Evolutionary conservation across 352 stramenopile genomes (phyloP).

Genomic region (Phytophthora vignae): DNA sequence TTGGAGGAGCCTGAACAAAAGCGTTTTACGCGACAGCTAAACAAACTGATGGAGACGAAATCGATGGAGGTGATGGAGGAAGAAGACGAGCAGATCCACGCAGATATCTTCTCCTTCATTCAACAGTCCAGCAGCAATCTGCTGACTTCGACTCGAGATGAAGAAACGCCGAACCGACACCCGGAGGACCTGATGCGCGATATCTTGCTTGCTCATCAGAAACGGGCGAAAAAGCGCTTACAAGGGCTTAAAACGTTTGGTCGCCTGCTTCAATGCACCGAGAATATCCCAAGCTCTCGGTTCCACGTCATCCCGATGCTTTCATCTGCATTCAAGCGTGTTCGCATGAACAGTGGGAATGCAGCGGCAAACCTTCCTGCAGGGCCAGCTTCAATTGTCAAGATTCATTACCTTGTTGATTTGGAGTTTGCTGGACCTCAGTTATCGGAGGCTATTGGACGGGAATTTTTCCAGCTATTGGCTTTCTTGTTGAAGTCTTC

Average conservation of each 20-base stretch:
- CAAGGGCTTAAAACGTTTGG: slow-evolving; percentile 76
- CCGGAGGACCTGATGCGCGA: slow-evolving; percentile 60
- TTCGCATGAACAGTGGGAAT: slow-evolving; percentile 13
- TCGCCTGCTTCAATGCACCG: slow-evolving; percentile 54
- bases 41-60: slow-evolving; percentile 78
- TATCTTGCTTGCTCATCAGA: slow-evolving; percentile 61
- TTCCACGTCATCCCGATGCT: slow-evolving; percentile 81
- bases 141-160: slow-evolving; percentile 9
- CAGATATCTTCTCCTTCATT: slow-evolving; percentile 85
- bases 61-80: slow-evolving; percentile 80
- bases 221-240: slow-evolving; percentile 56
- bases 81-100: slow-evolving; percentile 85
- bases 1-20: slow-evolving; percentile 36
- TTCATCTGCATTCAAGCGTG: slow-evolving; percentile 79
- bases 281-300: slow-evolving; percentile 66
- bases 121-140: slow-evolving; percentile 54
- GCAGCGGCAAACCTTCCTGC: slow-evolving; percentile 1
- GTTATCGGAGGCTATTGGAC: slow-evolving; percentile 52
- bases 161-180: slow-evolving; percentile 9
- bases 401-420: slow-evolving; percentile 81
- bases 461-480: slow-evolving; percentile 78
- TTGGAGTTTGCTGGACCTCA: slow-evolving; percentile 73
- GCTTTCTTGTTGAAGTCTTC: slow-evolving; percentile 59
- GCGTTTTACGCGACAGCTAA: slow-evolving; percentile 63
- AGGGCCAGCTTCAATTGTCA: slow-evolving; percentile 44